Evolutionary conservation across 2,329 filamentous ascomycete species (phyloP).

Genomic region (Diaporthe velutina): DNA sequence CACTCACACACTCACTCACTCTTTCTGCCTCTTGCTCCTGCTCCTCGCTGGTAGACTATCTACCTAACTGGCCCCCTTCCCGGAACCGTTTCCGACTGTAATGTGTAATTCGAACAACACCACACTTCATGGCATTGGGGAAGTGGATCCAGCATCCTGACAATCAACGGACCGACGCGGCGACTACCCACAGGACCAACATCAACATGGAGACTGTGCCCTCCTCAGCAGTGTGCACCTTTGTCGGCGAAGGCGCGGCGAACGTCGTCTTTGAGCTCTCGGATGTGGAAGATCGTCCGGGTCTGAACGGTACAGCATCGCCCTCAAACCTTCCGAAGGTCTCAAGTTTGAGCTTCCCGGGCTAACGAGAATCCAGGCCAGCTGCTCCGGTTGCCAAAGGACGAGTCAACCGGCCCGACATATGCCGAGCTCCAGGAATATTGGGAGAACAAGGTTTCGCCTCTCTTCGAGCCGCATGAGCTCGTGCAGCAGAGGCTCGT

Average conservation of each 20-base stretch:
- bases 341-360: background rate
- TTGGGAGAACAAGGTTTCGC: conserved; percentile 65
- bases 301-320: conserved; percentile 24
- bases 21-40: background rate
- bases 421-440: conserved; percentile 56
- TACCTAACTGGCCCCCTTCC: background rate
- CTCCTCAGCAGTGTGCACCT: conserved; percentile 39
- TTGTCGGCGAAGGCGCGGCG: conserved; percentile 78
- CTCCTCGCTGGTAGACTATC: background rate
- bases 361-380: conserved; percentile 54
- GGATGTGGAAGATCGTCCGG: conserved; percentile 34
- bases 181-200: background rate
- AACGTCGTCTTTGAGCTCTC: conserved; percentile 79
- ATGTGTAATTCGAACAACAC: conserved; percentile 21
- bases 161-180: background rate
- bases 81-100: conserved; percentile 20
- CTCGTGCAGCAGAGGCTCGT: conserved; percentile 70
- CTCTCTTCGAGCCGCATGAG: conserved; percentile 66
- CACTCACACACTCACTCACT: background rate
- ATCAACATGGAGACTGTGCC: conserved; percentile 33
- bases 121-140: conserved; percentile 24
- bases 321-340: background rate
- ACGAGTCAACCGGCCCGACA: conserved; percentile 61
- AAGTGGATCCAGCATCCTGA: conserved; percentile 13
- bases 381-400: conserved; percentile 73